Evolutionary conservation across 768 basidiomycete species (phyloP).

Genomic region (Pisolithus orientalis): DNA sequence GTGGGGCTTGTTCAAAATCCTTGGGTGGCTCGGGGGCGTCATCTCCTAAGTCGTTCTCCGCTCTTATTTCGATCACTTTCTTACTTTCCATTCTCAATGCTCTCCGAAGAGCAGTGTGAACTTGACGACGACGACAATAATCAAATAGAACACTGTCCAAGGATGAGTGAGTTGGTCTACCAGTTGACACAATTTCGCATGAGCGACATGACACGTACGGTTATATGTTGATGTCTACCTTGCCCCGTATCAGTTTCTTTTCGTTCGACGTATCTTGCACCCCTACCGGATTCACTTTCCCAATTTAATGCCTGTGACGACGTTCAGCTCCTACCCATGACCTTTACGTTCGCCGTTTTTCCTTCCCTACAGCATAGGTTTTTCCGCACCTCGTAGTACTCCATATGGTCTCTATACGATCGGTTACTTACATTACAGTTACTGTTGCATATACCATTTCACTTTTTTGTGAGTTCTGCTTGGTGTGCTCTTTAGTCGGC

Average conservation of each 20-base stretch:
- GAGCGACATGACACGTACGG: no score
- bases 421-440: neutral
- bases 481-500: no score
- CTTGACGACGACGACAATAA: neutral
- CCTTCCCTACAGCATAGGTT: neutral
- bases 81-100: neutral
- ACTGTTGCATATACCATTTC: neutral
- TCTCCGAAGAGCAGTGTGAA: neutral
- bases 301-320: neutral
- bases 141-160: no score
- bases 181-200: no score
- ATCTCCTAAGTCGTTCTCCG: conserved; percentile 7
- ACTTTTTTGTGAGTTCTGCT: neutral
- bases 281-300: no score
- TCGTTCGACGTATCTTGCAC: no score
- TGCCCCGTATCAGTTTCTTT: no score
- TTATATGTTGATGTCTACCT: no score
- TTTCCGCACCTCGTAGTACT: neutral
- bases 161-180: no score
- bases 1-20: conserved; percentile 46
- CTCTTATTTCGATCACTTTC: neutral
- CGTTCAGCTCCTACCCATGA: neutral
- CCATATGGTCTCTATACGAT: neutral
- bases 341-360: neutral
- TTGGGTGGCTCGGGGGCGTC: conserved; percentile 28